Evolutionary conservation across 2,329 filamentous ascomycete genomes (phyloP), one percentile per base, ranked within the genome.

Genomic region (Fusarium verticillioides): DNA sequence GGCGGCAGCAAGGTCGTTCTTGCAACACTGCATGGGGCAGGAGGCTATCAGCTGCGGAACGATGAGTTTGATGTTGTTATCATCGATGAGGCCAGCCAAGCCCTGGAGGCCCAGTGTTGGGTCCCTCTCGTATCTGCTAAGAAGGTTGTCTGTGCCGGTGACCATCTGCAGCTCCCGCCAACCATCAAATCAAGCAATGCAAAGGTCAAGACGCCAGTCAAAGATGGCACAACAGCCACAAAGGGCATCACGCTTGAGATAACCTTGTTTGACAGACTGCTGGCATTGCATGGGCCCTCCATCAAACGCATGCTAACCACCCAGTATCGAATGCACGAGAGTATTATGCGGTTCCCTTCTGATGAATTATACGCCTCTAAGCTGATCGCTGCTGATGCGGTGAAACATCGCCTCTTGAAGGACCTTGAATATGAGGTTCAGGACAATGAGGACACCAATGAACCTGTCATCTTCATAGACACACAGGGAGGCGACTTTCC

Each of bases 271-370:
- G 96, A 98, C 81, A 89, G 96, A 34, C 87, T 99, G 46, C 87
- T 99, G 49, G 87, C 88, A 9, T 85, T 98, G 21, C 94, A 99
- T 79, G 96, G 96, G 2, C 84, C 91, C 2, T 86, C 86, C 9
- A 95, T 99, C 84, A 98, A 98, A 84, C 88, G 93, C 58, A 97
- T 98, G 94, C 89, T 99, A 30, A 98, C 94, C 8, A 97, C 93
- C 9, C 96, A 99, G 83, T 99, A 99, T 82, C 94, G 96, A 42
- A 99, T 99, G 96, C 95, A 99, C 80, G 93, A 97, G 79, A 91
- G 87, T 60, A 98, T 99, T 77, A 98, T 98, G 95, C 88, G 90
- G 11, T 99, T 98, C 78, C 96, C 96, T 1, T 98, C 96, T 1
- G 89, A 93, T 70, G 92, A 96, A 79, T 87, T 98, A 16, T 99